These are phyloP conservation scores for Myriosclerotinia scirpicola DNA, from an alignment of 2,329 filamentous ascomycete species.

Conservation along the genomic window DNA sequence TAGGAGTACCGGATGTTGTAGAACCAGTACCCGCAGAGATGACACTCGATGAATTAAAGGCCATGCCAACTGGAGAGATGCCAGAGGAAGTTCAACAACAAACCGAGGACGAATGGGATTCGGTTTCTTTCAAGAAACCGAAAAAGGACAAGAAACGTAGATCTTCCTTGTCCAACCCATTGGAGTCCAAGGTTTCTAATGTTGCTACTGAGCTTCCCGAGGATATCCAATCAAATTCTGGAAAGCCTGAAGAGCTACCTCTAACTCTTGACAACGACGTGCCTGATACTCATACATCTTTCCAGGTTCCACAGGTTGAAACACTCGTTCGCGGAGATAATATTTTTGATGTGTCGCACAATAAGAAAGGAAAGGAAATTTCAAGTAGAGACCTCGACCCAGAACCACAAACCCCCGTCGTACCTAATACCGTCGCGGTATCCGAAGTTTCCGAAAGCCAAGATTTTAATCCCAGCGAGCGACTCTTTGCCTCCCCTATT, in stretches of 20 bases:
- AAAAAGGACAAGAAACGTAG: slow-evolving; percentile 29
- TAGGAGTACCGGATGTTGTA: slow-evolving; percentile 19
- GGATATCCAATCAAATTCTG: slow-evolving; percentile 17
- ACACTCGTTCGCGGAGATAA: slow-evolving; percentile 15
- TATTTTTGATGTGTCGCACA: slow-evolving; percentile 28
- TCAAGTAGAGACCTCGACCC: slow-evolving; percentile 26
- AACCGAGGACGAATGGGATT: slow-evolving; percentile 26
- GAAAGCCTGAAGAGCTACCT: slow-evolving; percentile 19
- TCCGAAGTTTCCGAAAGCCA: slow-evolving; percentile 3
- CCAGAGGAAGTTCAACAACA: slow-evolving; percentile 24
- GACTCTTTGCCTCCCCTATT: slow-evolving; percentile 1
- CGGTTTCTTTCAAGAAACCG: slow-evolving; percentile 27
- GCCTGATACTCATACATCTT: slow-evolving; percentile 25
- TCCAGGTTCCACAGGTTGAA: slow-evolving; percentile 25
- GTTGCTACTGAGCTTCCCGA: slow-evolving; percentile 21
- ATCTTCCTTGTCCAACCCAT: slow-evolving; percentile 28
- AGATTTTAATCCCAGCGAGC: slow-evolving; percentile 15
- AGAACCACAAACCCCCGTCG: slow-evolving; percentile 22
- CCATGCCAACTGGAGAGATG: slow-evolving; percentile 15
- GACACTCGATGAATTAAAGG: slow-evolving; percentile 19
- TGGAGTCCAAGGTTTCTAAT: slow-evolving; percentile 22
- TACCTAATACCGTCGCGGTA: slow-evolving; percentile 6
- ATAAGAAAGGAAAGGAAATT: slow-evolving; percentile 32
- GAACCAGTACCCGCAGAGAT: slow-evolving; percentile 21
- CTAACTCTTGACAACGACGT: slow-evolving; percentile 19